Percentiles rank a stretch among this genome's conserved stretches.
These are phyloP conservation scores for Suhomyces sp. DNA, from an alignment of 805 yeast genomes.

Conservation along the genomic window DNA sequence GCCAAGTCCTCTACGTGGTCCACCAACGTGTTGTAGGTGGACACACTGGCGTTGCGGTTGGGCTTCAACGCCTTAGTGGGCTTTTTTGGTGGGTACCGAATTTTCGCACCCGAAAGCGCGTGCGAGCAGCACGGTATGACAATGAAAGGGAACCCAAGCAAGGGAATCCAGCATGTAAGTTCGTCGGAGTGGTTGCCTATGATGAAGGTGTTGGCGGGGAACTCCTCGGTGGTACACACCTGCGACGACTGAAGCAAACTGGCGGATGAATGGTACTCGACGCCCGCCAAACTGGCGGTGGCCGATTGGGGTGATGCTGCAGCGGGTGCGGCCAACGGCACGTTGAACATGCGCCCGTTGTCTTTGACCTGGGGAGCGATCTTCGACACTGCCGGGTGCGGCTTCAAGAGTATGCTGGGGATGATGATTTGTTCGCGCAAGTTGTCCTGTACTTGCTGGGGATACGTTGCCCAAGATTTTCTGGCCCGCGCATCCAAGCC, in stretches of 20 bases:
- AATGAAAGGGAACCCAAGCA: slow-evolving; percentile 80
- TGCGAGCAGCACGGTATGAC: slow-evolving; percentile 97
- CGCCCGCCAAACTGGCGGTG: neutral
- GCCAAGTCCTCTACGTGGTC: slow-evolving; percentile 79
- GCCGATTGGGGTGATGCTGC: neutral
- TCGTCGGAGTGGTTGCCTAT: slow-evolving; percentile 97
- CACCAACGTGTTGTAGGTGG: slow-evolving; percentile 82
- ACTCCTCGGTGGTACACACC: slow-evolving; percentile 58
- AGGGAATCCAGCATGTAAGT: slow-evolving; percentile 91
- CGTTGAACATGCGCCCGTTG: slow-evolving; percentile 60
- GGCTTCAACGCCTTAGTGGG: neutral
- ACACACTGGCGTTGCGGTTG: slow-evolving; percentile 24
- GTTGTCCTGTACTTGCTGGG: slow-evolving; percentile 54
- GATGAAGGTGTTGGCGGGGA: slow-evolving; percentile 68
- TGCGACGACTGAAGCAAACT: slow-evolving; percentile 49
- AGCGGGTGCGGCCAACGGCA: slow-evolving; percentile 20
- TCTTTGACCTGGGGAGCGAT: slow-evolving; percentile 54
- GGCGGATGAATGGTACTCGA: slow-evolving; percentile 48
- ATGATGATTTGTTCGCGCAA: slow-evolving; percentile 76
- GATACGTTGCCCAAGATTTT: slow-evolving; percentile 82
- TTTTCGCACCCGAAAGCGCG: slow-evolving; percentile 70
- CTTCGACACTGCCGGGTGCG: slow-evolving; percentile 59
- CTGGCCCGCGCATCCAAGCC: slow-evolving; percentile 91
- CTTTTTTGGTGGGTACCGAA: slow-evolving; percentile 55
- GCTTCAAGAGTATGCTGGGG: slow-evolving; percentile 70